Percentiles rank a stretch among this genome's conserved stretches.
Evolutionary conservation across 2,329 filamentous ascomycete genomes (phyloP).

Genomic region (Phoma sp.): DNA sequence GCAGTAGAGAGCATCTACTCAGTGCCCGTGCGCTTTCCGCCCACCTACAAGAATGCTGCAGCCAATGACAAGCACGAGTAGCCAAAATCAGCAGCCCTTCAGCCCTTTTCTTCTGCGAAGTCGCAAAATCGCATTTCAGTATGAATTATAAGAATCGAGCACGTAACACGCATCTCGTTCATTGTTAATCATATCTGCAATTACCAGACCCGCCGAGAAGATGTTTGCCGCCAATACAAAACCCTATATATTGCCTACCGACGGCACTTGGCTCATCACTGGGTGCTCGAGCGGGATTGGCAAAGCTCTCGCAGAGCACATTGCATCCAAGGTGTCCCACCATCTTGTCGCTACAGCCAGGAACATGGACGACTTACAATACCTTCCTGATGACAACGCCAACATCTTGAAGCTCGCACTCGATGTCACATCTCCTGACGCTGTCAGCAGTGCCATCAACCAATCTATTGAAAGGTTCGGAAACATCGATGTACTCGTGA

Average conservation of each 20-base stretch:
- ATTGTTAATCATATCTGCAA: neutral
- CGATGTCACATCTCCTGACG: slow-evolving; percentile 54
- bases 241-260: slow-evolving; percentile 4
- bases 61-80: slow-evolving; percentile 9
- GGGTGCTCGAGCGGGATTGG: slow-evolving; percentile 60
- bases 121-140: neutral
- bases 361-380: slow-evolving; percentile 50
- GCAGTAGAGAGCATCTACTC: neutral
- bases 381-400: slow-evolving; percentile 45
- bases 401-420: slow-evolving; percentile 55
- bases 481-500: slow-evolving; percentile 58
- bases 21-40: neutral
- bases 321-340: slow-evolving; percentile 48
- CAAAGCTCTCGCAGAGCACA: slow-evolving; percentile 46
- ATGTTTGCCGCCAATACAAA: slow-evolving; percentile 15
- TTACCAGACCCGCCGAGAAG: neutral
- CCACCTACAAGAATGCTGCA: neutral
- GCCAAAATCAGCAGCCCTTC: slow-evolving; percentile 2
- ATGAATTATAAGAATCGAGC: neutral
- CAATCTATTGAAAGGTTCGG: slow-evolving; percentile 73
- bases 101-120: slow-evolving; percentile 4
- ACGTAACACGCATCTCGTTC: too few relatives aligned
- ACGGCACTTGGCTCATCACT: slow-evolving; percentile 29
- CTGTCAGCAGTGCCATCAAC: slow-evolving; percentile 47
- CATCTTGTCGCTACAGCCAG: slow-evolving; percentile 58